phyloP scores from a whole-genome alignment of 495 filamentous ascomycete species.

The Neurospora sp. region DNA sequence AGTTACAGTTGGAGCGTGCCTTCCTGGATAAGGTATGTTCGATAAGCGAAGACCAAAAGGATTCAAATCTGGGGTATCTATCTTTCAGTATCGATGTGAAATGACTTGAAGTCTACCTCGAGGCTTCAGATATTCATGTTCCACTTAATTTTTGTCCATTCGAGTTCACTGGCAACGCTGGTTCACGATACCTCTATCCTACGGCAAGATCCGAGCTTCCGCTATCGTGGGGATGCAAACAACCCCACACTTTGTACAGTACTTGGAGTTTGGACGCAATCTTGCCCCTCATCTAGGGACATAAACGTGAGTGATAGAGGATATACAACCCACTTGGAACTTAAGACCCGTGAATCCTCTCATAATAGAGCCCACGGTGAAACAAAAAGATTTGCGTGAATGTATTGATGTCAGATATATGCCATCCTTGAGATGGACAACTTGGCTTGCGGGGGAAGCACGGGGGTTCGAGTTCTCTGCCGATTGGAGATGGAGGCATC shows the following conservation, averaged over 20 bases:
- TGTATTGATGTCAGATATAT: background rate
- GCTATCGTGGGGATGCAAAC: background rate
- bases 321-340: background rate
- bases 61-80: background rate
- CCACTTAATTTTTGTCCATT: background rate
- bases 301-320: background rate
- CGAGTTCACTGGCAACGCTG: background rate
- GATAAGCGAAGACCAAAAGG: background rate
- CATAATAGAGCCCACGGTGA: background rate
- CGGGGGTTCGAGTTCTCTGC: background rate
- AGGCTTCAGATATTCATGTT: background rate
- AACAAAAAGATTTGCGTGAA: background rate
- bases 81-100: background rate
- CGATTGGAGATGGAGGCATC: background rate
- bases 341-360: background rate
- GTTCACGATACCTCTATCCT: background rate
- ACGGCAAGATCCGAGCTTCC: background rate
- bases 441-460: background rate
- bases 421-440: background rate
- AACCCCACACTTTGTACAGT: background rate
- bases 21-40: background rate
- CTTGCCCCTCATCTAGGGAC: background rate
- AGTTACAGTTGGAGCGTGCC: background rate
- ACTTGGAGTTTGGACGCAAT: background rate
- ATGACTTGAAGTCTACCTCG: background rate